phyloP scores from a whole-genome alignment of 2,329 filamentous ascomycete genomes.

The Fusarium irregulare region DNA sequence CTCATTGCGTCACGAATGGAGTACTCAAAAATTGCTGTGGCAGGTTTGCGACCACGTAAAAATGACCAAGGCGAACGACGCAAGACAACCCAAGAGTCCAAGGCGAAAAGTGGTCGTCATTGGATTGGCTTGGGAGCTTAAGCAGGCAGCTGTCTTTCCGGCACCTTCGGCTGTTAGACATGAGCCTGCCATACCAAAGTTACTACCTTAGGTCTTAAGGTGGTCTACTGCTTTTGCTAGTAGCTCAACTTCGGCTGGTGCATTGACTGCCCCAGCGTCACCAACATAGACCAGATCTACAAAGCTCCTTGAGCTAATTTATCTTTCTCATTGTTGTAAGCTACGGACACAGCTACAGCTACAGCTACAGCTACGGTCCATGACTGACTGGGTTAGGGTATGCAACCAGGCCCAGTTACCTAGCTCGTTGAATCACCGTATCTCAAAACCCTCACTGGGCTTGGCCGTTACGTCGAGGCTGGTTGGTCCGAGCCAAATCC shows the following conservation, averaged over 20 bases:
- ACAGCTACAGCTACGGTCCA: neutral
- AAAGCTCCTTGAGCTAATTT: neutral
- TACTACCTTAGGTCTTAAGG: too few species aligned
- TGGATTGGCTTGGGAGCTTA: neutral
- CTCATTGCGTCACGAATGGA: slow-evolving; percentile 41
- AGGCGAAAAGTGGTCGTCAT: slow-evolving; percentile 25
- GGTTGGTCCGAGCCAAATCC: slow-evolving; percentile 10
- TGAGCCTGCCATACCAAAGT: too few species aligned
- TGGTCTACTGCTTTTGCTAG: too few species aligned
- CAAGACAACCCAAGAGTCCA: neutral
- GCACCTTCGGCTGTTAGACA: neutral
- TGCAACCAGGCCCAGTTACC: neutral
- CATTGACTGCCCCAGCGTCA: slow-evolving; percentile 15
- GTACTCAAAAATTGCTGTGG: slow-evolving; percentile 14
- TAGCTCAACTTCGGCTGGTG: neutral
- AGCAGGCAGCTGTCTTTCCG: neutral
- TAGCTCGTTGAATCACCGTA: slow-evolving; percentile 29
- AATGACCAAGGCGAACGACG: slow-evolving; percentile 13
- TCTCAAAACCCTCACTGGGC: slow-evolving; percentile 7
- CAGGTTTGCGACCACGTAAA: slow-evolving; percentile 25
- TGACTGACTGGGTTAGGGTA: neutral
- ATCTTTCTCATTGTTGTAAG: neutral
- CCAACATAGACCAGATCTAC: neutral
- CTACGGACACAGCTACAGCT: neutral
- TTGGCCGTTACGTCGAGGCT: slow-evolving; percentile 35